Base-by-base conservation (phyloP, 2,329 filamentous ascomycete genomes). In the Calycina herbarum region DNA sequence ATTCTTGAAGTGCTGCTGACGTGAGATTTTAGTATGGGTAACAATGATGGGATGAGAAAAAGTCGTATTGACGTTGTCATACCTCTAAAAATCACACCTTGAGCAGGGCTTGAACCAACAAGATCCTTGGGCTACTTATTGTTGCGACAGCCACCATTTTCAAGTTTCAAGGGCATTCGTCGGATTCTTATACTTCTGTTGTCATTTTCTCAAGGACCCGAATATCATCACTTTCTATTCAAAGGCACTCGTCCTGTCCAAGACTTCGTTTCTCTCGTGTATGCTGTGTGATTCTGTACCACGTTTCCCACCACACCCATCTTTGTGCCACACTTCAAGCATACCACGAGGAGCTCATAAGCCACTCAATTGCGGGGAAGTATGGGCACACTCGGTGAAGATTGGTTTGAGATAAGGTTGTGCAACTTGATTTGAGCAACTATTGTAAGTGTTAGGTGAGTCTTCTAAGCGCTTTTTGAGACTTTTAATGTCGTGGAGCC, bases 361-460 rank as follows among this genome's bases (percentile, higher is more conserved):
- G 42, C 42, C n/a, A 48, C 20, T 27, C 5, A 11, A 24, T 51
- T 51, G 45, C 45, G 45, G 45, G 45, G 45, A 51, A 51, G n/a
- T n/a, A 51, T 24, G 7, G 45, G 45, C n/a, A 51, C n/a, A 10
- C 8, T 51, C 45, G 45, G 45, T 20, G 45, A 51, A 51, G 27
- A 51, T 51, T 24, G 10, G n/a, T 51, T 11, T 51, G 45, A 51
- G 45, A 51, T 51, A 51, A 51, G 45, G 45, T 27, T 51, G 45
- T 27, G 45, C n/a, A 51, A 51, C 45, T 24, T 51, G 35, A 51
- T 11, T 5, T 24, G 20, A 51, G 45, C 10, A 51, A 51, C 45
- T 24, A 2, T 45, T 45, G 11, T 51, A 7, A 27, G n/a, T 51
- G 45, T 11, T 24, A 10, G 45, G n/a, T 51, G 45, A 20, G 20